Base-by-base conservation (phyloP, 2,329 filamentous ascomycete species). In the Ophiobolus disseminans region DNA sequence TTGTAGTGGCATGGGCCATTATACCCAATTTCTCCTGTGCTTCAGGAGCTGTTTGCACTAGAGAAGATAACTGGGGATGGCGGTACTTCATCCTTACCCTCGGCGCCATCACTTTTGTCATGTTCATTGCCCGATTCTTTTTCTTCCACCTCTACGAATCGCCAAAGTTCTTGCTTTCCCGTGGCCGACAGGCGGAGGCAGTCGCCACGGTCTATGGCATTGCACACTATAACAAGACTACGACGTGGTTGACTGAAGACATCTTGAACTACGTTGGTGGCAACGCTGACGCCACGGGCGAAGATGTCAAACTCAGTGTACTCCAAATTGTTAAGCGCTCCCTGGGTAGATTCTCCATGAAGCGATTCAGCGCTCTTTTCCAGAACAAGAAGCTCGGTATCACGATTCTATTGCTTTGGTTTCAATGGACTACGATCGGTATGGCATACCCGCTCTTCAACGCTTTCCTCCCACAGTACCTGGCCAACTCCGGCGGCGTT, bases 401-500 rank as follows among this genome's bases (percentile, higher is more conserved):
- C 7, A 79, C 77, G 9, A 84, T 80, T 21, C 50, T 72, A 10
- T 66, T 83, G 1, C 69, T 93, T 38, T 91, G 88, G 88, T 89
- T 91, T 72, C 86, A 85, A 68, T 95, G 90, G 90, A 81, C 86
- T 0, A 86, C 84, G 11, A 92, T 95, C 58, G 90, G 90, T 50
- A 88, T 95, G 84, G 90, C 86, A 2, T 95, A 93, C 65, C 90
- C 90, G 1, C 82, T 96, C 1, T 96, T 93, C 81, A 94, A 94
- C 72, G 88, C 89, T 42, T 95, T 95, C 74, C 80, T 96, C n/a
- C 91, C 91, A 0, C 89, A 94, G 60, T 94, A 94, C 66, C 83
- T 95, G 50, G 83, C 86, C 19, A 82, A 85, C 46, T 81, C 83
- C 20, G 76, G 60, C 13, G 61, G 41, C 1, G 54, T 63, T 1